Evolutionary conservation across 257 asterid species (phyloP), one percentile per base, ranked within the genome.

Genomic region (Cordia subcordata): DNA sequence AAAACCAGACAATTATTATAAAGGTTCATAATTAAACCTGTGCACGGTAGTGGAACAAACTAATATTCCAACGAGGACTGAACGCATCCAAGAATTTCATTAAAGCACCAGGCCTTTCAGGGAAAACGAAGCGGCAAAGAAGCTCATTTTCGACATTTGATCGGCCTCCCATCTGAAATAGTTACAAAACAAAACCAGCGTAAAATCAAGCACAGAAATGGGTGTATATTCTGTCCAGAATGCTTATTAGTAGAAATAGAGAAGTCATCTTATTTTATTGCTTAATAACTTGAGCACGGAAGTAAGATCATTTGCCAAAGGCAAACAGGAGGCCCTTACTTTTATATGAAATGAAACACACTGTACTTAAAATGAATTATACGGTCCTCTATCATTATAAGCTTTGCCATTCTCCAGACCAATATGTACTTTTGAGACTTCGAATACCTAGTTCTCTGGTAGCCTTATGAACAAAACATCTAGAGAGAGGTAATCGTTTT

Each of bases 51-150:
- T 92, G 99, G 80, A 92, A 92, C 80, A 92, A 80, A 65, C 91
- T 92, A 65, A 92, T 92, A 63, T 92, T 92, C 99, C 99, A 92
- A 15, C 90, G 89, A 16, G 96, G 97, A 71, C 97, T 88, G 74
- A 92, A 73, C 58, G 79, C 80, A 65, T 82, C 96, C 90, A 92
- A 81, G 57, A 92, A 92, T 67, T 86, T 80, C 91, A 81, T 72
- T 79, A 92, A 70, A 42, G 97, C 88, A 50, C 97, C 99, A 0
- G 97, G 97, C 63, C 85, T 89, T 70, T 92, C 99, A 0, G 99
- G 99, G 68, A 92, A 92, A 44, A 74, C 58, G 65, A 92, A 92
- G 14, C 97, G 94, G 71, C 99, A 92, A 51, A 88, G 85, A 65
- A 88, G 75, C 76, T 92, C 99, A 21, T 88, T 73, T 57, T 75